A percentile compares a stretch with the other conserved stretches of the same genome.
Conservation (phyloP, 768 basidiomycete genomes). For the Mycena olivaceomarginata region DNA sequence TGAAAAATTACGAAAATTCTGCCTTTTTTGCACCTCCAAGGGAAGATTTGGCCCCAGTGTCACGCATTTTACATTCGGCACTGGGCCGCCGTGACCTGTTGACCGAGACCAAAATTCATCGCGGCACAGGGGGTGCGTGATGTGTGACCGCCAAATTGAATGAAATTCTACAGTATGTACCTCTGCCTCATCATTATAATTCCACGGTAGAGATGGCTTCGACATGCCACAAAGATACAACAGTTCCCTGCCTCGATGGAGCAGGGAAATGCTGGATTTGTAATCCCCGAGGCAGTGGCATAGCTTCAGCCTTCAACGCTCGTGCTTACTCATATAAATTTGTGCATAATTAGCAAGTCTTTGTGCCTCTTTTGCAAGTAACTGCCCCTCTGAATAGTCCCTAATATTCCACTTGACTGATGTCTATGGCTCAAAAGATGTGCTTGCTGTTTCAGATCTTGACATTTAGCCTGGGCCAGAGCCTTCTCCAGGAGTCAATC, state of each 20-base stretch:
- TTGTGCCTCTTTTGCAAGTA: background rate
- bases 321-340: background rate
- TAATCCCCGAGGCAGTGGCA: background rate
- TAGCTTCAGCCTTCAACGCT: background rate
- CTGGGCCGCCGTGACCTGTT: too few species aligned
- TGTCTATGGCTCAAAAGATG: background rate
- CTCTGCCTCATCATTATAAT: background rate
- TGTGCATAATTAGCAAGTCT: constrained; percentile 1
- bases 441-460: background rate
- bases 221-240: constrained; percentile 9
- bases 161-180: too few species aligned
- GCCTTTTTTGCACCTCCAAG: too few species aligned
- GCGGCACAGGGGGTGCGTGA: too few species aligned
- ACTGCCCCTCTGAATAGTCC: background rate
- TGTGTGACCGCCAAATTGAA: too few species aligned
- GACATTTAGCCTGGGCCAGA: background rate
- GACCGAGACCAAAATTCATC: too few species aligned
- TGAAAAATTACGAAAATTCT: too few species aligned
- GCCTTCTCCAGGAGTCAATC: background rate
- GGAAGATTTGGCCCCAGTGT: too few species aligned
- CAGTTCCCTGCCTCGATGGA: background rate
- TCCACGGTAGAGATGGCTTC: background rate
- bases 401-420: background rate
- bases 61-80: too few species aligned
- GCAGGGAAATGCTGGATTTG: background rate